Conservation (phyloP, 2,329 filamentous ascomycete species). For the Macrophomina pseudophaseolina region DNA sequence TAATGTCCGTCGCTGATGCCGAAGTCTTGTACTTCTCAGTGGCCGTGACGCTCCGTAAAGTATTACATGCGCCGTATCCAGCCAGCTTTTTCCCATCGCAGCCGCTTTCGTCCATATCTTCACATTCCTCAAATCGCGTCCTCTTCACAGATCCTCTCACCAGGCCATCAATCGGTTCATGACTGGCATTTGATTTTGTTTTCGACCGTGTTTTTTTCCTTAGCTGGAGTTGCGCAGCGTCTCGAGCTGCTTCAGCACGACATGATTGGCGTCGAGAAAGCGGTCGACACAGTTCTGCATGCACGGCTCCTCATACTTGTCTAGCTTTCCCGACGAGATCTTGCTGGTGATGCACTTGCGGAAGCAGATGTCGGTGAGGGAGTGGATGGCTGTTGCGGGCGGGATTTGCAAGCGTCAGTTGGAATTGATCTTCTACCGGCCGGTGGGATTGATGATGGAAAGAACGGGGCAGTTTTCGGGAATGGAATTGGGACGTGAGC, state of each 20-base stretch:
- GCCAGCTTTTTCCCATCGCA: neutral
- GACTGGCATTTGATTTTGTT: neutral
- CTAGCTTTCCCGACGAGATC: slow-evolving; percentile 74
- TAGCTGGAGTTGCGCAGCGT: slow-evolving; percentile 52
- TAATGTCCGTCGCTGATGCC: neutral
- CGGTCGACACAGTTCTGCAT: slow-evolving; percentile 92
- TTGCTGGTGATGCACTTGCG: slow-evolving; percentile 81
- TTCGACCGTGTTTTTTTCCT: neutral
- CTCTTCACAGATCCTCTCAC: neutral
- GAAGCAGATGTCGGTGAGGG: slow-evolving; percentile 82
- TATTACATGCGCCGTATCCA: neutral
- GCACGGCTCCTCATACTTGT: slow-evolving; percentile 79
- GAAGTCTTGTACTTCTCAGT: no score
- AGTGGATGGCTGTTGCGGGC: slow-evolving; percentile 61
- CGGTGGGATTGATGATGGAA: neutral
- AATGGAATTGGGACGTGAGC: neutral
- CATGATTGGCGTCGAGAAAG: slow-evolving; percentile 85
- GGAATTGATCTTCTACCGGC: slow-evolving; percentile 30
- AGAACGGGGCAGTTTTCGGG: neutral
- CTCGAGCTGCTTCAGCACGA: slow-evolving; percentile 85
- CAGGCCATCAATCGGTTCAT: neutral
- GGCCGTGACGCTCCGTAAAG: no score
- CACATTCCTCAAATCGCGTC: neutral
- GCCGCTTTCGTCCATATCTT: neutral
- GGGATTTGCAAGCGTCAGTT: neutral